Evolutionary conservation across 139 green algal genomes (phyloP).

Genomic region (Micromonas pusilla): DNA sequence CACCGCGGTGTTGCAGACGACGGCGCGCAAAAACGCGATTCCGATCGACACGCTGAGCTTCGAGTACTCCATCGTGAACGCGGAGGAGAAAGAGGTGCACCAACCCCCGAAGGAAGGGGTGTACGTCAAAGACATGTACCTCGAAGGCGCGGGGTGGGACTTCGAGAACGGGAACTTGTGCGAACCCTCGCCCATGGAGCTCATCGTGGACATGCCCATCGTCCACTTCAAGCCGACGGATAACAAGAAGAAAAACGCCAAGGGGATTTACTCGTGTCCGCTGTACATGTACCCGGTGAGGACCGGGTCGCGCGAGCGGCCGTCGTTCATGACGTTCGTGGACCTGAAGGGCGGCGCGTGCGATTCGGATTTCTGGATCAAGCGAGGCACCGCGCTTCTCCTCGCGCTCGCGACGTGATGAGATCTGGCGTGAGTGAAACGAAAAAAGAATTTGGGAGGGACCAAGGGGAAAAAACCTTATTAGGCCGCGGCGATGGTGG

Average conservation of each 20-base stretch:
- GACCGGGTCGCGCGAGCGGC: constrained; percentile 68
- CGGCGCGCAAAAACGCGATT: constrained; percentile 57
- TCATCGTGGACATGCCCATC: constrained; percentile 82
- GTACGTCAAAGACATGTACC: constrained; percentile 72
- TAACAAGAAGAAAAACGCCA: constrained; percentile 57
- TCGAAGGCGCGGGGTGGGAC: constrained; percentile 77
- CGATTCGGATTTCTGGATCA: constrained; percentile 71
- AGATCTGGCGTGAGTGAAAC: too few species aligned
- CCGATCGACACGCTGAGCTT: constrained; percentile 81
- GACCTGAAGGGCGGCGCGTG: constrained; percentile 61
- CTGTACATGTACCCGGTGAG: constrained; percentile 75
- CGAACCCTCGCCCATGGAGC: constrained; percentile 80
- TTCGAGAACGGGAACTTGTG: constrained; percentile 65
- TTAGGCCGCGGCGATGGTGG: too few species aligned
- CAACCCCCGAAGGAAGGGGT: constrained; percentile 71
- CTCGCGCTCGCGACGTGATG: constrained; percentile 49
- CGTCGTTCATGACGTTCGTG: constrained; percentile 70
- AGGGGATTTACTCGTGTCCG: constrained; percentile 66
- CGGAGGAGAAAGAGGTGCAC: constrained; percentile 61
- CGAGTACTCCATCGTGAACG: constrained; percentile 66
- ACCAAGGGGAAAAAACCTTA: too few species aligned
- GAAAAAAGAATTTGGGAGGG: too few species aligned
- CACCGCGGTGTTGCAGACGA: constrained; percentile 70
- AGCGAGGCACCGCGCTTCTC: constrained; percentile 66
- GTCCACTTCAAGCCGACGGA: constrained; percentile 78